Evolutionary conservation across 371 early-diverging fungal species (phyloP), one percentile per base, ranked within the genome.

Genomic region (Saksenaea oblongispora): DNA sequence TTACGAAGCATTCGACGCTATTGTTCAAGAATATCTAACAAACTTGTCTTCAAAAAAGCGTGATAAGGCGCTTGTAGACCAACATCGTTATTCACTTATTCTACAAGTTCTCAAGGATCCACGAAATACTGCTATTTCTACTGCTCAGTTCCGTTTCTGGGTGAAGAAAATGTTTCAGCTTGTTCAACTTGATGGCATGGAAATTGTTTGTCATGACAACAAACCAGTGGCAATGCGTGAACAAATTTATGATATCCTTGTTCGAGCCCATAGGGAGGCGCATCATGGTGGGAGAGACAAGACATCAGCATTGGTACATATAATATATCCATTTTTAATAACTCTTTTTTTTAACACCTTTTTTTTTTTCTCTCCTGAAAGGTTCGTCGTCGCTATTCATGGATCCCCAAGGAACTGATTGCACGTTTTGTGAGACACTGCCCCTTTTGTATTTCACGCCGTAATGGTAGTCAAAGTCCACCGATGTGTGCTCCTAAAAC

Each of bases 141-240:
- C 87, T 1, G 87, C 87, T 5, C 87, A 87, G 62, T 87, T 87
- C 61, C 73, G 85, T 13, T 87, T 87, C 62, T 87, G 87, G 85
- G 87, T 83, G 37, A 87, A 87, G 65, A 87, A 85, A 61, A 87
- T 87, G 87, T 87, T 87, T 65, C 74, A 78, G 11, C 73, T 87
- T 10, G 62, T 58, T 39, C 70, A 64, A 14, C 55, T 73, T 14
- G 71, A 73, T 42, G 64, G 70, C 2, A 71, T 65, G 3, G 80
- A 81, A 9, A 63, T 73, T 35, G 82, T 87, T 3, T 84, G 79
- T 54, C 87, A 87, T 66, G 79, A 76, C 28, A 73, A 82, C 53
- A 87, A 87, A 26, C 85, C 85, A 0, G 84, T 87, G 1, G 85
- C 87, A n/a, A 85, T 76, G 54, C 77, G 83, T 34, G 87, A 84